These are phyloP conservation scores for Allantophomopsis lycopodina DNA, from an alignment of 2,329 filamentous ascomycete species.

Conservation along the genomic window DNA sequence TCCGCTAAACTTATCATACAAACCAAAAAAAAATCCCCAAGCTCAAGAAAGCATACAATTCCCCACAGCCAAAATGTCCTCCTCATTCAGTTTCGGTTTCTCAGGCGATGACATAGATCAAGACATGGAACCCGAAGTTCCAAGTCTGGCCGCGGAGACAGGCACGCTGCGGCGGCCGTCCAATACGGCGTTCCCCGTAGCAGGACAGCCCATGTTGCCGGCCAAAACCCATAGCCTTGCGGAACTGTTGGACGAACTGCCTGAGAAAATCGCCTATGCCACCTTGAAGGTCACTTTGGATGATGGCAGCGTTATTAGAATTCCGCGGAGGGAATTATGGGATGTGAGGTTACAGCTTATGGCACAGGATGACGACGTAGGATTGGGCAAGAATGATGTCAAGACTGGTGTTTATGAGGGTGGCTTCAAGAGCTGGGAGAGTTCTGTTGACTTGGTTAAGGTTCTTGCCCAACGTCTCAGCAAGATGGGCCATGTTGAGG, in stretches of 20 bases:
- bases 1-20: no score
- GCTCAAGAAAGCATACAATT: no score
- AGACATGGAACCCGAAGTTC: constrained; percentile 10
- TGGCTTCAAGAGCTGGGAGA: constrained; percentile 85
- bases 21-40: no score
- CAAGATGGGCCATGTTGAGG: no score
- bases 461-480: constrained; percentile 28
- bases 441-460: constrained; percentile 66
- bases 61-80: constrained; percentile 10
- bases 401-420: constrained; percentile 76
- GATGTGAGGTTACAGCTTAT: constrained; percentile 72
- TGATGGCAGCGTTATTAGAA: constrained; percentile 32
- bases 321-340: constrained; percentile 69
- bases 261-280: constrained; percentile 61
- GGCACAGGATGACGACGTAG: constrained; percentile 47
- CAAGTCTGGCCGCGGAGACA: constrained; percentile 17
- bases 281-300: constrained; percentile 46
- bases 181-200: constrained; percentile 41
- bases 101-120: constrained; percentile 51
- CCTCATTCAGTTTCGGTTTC: constrained; percentile 35
- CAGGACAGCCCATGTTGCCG: constrained; percentile 44
- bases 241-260: constrained; percentile 42
- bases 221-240: constrained; percentile 35
- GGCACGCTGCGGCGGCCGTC: constrained; percentile 12
- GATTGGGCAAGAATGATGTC: constrained; percentile 52